Evolutionary conservation across 495 filamentous ascomycete species (phyloP).

Genomic region (Haplographium delicatum): DNA sequence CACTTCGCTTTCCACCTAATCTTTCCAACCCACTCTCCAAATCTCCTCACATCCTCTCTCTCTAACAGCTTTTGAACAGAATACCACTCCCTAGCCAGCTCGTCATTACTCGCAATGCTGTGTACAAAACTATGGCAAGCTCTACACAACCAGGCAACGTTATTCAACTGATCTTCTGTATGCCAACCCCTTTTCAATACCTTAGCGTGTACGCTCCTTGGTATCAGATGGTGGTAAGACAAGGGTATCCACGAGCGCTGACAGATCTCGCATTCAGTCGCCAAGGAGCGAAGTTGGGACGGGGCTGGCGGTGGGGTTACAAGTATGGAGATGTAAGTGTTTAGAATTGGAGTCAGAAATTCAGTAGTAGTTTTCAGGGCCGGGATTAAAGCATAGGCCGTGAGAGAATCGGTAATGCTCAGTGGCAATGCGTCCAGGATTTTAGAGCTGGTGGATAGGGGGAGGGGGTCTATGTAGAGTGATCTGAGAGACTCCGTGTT

Average conservation of each 20-base stretch:
- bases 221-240: slow-evolving; percentile 83
- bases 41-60: slow-evolving; percentile 67
- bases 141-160: slow-evolving; percentile 84
- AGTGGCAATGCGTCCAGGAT: slow-evolving; percentile 60
- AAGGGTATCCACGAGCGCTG: slow-evolving; percentile 70
- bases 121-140: slow-evolving; percentile 88
- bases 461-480: slow-evolving; percentile 43
- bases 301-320: slow-evolving; percentile 58
- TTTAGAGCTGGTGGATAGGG: slow-evolving; percentile 35
- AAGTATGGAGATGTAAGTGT: slow-evolving; percentile 49
- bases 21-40: slow-evolving; percentile 61
- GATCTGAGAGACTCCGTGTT: slow-evolving; percentile 41
- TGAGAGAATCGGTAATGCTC: slow-evolving; percentile 39
- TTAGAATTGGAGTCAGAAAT: slow-evolving; percentile 58
- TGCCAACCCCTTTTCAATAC: slow-evolving; percentile 79
- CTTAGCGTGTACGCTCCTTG: slow-evolving; percentile 69
- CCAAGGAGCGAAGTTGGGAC: slow-evolving; percentile 41
- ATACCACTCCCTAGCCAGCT: slow-evolving; percentile 67
- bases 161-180: slow-evolving; percentile 65
- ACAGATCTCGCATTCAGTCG: slow-evolving; percentile 71
- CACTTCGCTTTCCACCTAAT: slow-evolving; percentile 61
- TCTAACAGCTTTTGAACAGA: slow-evolving; percentile 63
- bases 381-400: slow-evolving; percentile 25
- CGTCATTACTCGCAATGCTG: slow-evolving; percentile 69
- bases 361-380: slow-evolving; percentile 35